Conservation (phyloP, 768 basidiomycete genomes). For the Punctularia strigosozonata region DNA sequence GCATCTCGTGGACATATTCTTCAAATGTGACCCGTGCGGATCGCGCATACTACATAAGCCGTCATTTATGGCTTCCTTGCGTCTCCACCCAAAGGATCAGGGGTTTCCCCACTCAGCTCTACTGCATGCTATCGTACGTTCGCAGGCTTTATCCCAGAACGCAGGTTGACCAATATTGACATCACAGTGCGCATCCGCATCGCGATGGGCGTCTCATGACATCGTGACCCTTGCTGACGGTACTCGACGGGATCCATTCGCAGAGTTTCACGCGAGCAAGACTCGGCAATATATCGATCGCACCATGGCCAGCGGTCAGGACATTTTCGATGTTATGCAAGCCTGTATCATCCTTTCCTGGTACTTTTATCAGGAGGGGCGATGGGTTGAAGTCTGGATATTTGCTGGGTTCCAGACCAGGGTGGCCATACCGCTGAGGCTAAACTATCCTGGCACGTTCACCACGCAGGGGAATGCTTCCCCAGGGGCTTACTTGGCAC, state of each 20-base stretch:
- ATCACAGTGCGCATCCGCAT: slow-evolving; percentile 66
- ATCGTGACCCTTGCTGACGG: slow-evolving; percentile 61
- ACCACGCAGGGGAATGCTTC: slow-evolving; percentile 53
- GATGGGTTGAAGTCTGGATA: slow-evolving; percentile 88
- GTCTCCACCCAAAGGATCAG: slow-evolving; percentile 67
- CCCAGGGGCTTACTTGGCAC: slow-evolving; percentile 71
- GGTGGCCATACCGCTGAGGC: slow-evolving; percentile 67
- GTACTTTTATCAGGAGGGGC: slow-evolving; percentile 86
- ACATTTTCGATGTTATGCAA: slow-evolving; percentile 80
- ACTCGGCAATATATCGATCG: slow-evolving; percentile 81
- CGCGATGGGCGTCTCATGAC: slow-evolving; percentile 69
- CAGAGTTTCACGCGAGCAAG: slow-evolving; percentile 79
- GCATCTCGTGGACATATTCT: slow-evolving; percentile 82
- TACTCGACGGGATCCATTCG: slow-evolving; percentile 71
- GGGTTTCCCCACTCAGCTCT: slow-evolving; percentile 85
- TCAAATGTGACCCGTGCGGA: slow-evolving; percentile 79
- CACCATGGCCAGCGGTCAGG: slow-evolving; percentile 82
- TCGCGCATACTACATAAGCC: slow-evolving; percentile 75
- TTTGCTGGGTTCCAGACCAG: slow-evolving; percentile 80
- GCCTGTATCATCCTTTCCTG: slow-evolving; percentile 79
- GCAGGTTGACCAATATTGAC: slow-evolving; percentile 9
- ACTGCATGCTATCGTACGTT: slow-evolving; percentile 76
- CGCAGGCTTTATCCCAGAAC: slow-evolving; percentile 3
- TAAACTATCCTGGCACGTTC: slow-evolving; percentile 82
- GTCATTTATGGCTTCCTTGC: slow-evolving; percentile 71